Conservation (phyloP, 129 eudicot species). For the Mikania micrantha region DNA sequence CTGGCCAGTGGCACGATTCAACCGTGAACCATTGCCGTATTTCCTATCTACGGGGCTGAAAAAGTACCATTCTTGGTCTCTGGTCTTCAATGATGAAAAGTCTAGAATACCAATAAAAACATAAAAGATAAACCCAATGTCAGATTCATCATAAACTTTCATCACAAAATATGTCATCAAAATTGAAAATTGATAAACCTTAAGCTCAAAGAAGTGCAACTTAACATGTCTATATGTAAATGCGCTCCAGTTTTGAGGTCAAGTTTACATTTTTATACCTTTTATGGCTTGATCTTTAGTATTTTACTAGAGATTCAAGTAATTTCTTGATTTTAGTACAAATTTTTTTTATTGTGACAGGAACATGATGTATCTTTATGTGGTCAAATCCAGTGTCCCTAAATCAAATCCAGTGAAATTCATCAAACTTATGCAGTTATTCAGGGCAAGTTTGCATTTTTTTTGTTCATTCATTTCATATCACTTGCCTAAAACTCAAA, state of each 20-base stretch:
- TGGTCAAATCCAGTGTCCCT: too few relatives aligned
- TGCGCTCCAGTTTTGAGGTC: neutral
- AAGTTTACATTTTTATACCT: neutral
- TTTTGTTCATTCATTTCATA: neutral
- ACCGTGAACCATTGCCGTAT: conserved; percentile 63
- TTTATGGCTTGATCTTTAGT: neutral
- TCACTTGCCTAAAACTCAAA: neutral
- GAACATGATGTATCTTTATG: neutral
- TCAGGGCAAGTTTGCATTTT: neutral
- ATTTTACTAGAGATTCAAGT: neutral
- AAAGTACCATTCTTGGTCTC: conserved; percentile 86
- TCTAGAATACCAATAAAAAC: conserved; percentile 26
- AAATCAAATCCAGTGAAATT: too few relatives aligned
- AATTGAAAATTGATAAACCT: too few relatives aligned
- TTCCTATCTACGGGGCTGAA: conserved; percentile 79
- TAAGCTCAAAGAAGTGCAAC: neutral
- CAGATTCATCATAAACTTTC: too few relatives aligned
- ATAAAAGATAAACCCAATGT: neutral
- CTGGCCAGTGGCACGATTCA: conserved; percentile 74
- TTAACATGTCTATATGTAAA: neutral
- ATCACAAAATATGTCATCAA: too few relatives aligned
- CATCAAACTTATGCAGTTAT: too few relatives aligned
- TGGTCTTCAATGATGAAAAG: conserved; percentile 59
- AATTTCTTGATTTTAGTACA: neutral
- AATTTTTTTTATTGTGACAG: neutral